phyloP scores from a whole-genome alignment of 352 stramenopile genomes.

The Phytopythium boreale region DNA sequence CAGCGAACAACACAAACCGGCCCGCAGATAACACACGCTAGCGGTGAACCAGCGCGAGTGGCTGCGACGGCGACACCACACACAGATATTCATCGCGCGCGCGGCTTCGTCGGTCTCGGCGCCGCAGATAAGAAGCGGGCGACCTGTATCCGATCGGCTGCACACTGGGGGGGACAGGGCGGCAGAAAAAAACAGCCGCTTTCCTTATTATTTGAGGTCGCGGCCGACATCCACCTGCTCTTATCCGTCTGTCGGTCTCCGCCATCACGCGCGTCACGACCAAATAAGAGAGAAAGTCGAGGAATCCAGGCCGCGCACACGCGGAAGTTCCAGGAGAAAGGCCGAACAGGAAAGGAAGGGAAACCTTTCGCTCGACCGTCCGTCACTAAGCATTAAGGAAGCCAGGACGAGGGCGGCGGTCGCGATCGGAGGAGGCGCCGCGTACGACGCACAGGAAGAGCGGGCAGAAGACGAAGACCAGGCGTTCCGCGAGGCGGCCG shows the following conservation, averaged over 20 bases:
- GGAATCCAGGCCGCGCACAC: neutral
- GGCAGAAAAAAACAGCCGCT: neutral
- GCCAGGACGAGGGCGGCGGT: conserved; percentile 2
- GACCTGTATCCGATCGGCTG: too few relatives aligned
- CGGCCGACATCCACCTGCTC: neutral
- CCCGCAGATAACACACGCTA: neutral
- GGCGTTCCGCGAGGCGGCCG: neutral
- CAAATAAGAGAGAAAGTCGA: neutral
- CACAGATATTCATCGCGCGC: neutral
- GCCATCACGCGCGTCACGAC: too few relatives aligned
- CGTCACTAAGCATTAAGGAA: neutral
- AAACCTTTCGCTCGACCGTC: too few relatives aligned
- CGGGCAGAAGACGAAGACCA: neutral
- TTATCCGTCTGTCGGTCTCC: neutral
- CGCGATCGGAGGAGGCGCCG: neutral
- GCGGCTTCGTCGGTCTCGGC: neutral
- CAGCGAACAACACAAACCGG: neutral
- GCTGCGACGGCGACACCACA: neutral
- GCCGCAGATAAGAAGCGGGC: neutral
- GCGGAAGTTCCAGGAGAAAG: neutral
- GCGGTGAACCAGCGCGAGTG: neutral
- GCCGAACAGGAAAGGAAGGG: too few relatives aligned
- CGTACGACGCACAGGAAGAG: neutral
- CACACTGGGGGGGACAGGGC: neutral
- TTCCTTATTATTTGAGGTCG: neutral